These are phyloP conservation scores for Phytomonas francai DNA, from an alignment of 208 protist genomes.

Conservation along the genomic window DNA sequence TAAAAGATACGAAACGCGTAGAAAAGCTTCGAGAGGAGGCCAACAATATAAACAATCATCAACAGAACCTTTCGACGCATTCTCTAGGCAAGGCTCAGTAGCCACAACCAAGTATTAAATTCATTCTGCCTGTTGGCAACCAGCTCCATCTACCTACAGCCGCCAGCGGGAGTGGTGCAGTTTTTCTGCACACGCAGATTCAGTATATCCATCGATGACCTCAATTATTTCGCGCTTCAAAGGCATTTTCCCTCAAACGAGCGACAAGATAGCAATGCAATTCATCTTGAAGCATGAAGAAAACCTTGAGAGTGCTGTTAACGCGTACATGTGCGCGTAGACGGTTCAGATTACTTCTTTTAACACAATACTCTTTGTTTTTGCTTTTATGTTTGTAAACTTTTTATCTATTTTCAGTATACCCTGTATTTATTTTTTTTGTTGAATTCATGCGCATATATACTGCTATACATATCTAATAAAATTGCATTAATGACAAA, in stretches of 20 bases:
- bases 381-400: background rate
- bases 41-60: background rate
- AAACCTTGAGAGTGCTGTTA: background rate
- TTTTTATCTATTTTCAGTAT: background rate
- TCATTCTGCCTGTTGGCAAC: background rate
- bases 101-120: background rate
- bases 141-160: background rate
- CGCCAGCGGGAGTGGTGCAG: background rate
- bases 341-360: background rate
- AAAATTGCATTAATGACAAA: background rate
- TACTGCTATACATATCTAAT: background rate
- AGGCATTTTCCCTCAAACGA: slow-evolving; percentile 4
- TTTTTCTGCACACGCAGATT: background rate
- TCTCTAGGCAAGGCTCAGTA: background rate
- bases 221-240: slow-evolving; percentile 2
- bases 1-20: background rate
- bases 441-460: background rate
- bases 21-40: background rate
- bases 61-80: background rate
- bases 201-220: background rate
- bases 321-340: slow-evolving; percentile 1
- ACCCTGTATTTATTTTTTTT: background rate
- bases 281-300: background rate
- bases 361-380: background rate
- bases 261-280: background rate